Base-by-base conservation (phyloP, 2,329 filamentous ascomycete genomes). In the Didymella exigua region DNA sequence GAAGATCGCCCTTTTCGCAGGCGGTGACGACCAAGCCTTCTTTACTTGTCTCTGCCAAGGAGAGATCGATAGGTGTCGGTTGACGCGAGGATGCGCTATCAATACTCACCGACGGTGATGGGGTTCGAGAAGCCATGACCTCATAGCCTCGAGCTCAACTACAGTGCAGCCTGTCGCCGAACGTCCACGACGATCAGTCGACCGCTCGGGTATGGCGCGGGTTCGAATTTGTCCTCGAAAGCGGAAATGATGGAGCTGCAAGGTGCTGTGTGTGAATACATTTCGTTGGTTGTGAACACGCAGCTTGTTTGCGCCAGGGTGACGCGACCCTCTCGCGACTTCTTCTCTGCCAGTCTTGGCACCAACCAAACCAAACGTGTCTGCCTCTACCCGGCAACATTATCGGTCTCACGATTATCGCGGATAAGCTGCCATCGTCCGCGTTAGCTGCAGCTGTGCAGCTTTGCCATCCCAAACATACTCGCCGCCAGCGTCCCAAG, bases 1-100 rank as follows among this genome's bases (percentile, higher is more conserved):
- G 57, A 47, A 79, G 63, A 58, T 81, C 71, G 34, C 62, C 61
- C 51, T 73, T 64, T 10, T 67, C 58, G 63, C 80, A 81, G 27
- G 80, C 80, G 40, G 71, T 59, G 30, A 69, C 60, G 55, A 82
- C 78, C 33, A 64, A 55, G 23, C 56, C 58, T 26, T 62, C 58
- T 51, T 73, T 74, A 23, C 64, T 63, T 48, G 65, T 59, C 26
- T 69, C 68, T 18, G 64, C 41, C 34, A 46, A 21, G 11, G 52
- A 42, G 8, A 50, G 44, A 44, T 45, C 34, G 16, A 14, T 62
- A 40, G 59, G 56, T 24, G 67, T 66, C 37, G 59, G 36, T 18
- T 55, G 56, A 31, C 60, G 62, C 21, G 59, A 50, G 27, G 62
- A 46, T 10, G 67, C 48, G 60, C 68, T 71, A 46, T 44, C 56